Evolutionary conservation across 768 basidiomycete genomes (phyloP).

Genomic region (Roridomyces roridus): DNA sequence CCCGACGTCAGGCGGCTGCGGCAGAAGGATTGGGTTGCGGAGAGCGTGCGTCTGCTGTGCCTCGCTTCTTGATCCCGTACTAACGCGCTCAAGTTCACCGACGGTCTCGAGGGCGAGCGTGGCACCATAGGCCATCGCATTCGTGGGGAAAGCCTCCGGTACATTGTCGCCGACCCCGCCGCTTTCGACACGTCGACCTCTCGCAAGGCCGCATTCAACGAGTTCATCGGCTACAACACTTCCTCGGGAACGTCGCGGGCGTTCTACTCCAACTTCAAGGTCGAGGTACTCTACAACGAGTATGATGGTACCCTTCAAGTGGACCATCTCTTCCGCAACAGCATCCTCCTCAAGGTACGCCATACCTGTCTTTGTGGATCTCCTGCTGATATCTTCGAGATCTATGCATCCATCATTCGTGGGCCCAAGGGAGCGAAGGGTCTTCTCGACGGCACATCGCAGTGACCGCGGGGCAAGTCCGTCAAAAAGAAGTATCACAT

Average conservation of each 20-base stretch:
- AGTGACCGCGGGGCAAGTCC: neutral
- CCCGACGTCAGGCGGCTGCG: neutral
- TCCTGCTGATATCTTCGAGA: neutral
- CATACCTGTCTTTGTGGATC: no score
- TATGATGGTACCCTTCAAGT: neutral
- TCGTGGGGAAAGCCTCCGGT: neutral
- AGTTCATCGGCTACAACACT: slow-evolving; percentile 4
- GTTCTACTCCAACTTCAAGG: neutral
- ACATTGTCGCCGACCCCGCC: slow-evolving; percentile 1
- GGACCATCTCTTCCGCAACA: neutral
- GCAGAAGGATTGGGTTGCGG: neutral
- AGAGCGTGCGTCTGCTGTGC: neutral
- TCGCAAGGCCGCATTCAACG: neutral
- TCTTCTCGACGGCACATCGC: neutral
- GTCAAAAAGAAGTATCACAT: neutral
- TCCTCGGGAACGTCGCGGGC: neutral
- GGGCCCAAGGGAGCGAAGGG: slow-evolving; percentile 1
- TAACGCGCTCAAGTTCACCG: neutral
- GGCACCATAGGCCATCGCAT: neutral
- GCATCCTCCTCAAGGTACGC: no score
- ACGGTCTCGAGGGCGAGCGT: neutral
- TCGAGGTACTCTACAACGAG: neutral
- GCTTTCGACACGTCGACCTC: neutral
- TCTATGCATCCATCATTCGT: neutral
- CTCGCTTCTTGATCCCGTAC: neutral